Conservation (phyloP, 306 rosid genomes). For the Trifolium subterraneum region DNA sequence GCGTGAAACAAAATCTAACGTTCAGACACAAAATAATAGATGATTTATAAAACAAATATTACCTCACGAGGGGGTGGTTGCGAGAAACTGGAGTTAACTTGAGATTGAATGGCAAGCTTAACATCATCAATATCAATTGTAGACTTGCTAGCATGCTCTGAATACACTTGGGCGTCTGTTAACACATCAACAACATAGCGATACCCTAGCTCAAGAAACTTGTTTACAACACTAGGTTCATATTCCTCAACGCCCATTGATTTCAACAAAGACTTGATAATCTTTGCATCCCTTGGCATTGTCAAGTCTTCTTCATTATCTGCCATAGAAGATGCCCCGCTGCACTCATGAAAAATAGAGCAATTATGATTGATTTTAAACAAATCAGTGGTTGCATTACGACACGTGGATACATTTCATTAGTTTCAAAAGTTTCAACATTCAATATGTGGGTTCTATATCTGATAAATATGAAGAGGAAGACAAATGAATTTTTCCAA, state of each 20-base stretch:
- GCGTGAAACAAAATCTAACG: neutral
- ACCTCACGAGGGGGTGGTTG: slow-evolving; percentile 99
- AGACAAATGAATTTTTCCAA: too few species aligned
- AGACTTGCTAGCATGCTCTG: slow-evolving; percentile 84
- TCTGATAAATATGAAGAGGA: too few species aligned
- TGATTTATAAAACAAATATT: slow-evolving; percentile 29
- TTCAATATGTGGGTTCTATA: neutral
- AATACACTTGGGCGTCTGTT: slow-evolving; percentile 90
- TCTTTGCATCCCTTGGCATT: slow-evolving; percentile 90
- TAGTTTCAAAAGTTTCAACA: neutral
- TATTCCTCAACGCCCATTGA: slow-evolving; percentile 94
- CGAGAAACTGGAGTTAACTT: slow-evolving; percentile 90
- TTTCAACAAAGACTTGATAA: slow-evolving; percentile 72
- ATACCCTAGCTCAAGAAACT: slow-evolving; percentile 91
- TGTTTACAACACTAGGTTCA: slow-evolving; percentile 83
- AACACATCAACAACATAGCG: slow-evolving; percentile 86
- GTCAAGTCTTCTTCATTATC: slow-evolving; percentile 70
- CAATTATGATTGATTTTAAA: slow-evolving; percentile 5
- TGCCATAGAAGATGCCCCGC: slow-evolving; percentile 48
- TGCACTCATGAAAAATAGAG: neutral
- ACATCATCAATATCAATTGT: slow-evolving; percentile 84
- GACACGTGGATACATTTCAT: neutral
- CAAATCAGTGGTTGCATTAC: neutral
- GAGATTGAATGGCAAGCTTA: slow-evolving; percentile 92
- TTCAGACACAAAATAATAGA: neutral